phyloP scores from a whole-genome alignment of 225 moss, liverwort and hornwort genomes.

The Physcomitrellopsis africana region DNA sequence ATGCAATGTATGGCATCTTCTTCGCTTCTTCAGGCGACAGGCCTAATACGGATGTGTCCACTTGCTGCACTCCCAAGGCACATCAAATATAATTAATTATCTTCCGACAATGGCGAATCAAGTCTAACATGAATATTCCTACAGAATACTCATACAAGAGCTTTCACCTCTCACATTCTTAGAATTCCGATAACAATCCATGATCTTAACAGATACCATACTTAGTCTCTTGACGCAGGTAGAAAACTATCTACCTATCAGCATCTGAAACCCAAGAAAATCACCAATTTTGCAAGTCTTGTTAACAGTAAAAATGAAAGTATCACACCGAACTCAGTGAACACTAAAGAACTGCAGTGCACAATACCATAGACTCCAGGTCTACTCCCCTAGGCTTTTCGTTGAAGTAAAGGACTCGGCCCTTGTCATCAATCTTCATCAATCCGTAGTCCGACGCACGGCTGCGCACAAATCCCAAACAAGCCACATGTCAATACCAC shows the following conservation, averaged over 20 bases:
- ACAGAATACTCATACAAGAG: not conserved
- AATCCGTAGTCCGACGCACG: slow-evolving; percentile 92
- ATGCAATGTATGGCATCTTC: slow-evolving; percentile 77
- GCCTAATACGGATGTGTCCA: slow-evolving; percentile 77
- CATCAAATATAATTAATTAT: not conserved
- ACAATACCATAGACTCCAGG: slow-evolving; percentile 72
- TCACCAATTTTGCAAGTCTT: not conserved
- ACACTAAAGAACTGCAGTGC: not conserved
- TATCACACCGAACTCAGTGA: not conserved
- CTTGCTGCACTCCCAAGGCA: slow-evolving; percentile 53
- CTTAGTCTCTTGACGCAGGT: not conserved
- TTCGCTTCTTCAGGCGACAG: slow-evolving; percentile 75
- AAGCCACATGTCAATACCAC: slow-evolving; percentile 5
- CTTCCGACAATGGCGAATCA: not conserved
- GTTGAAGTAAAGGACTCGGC: slow-evolving; percentile 79
- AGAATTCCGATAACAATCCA: not conserved
- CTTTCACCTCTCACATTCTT: slow-evolving; percentile 7
- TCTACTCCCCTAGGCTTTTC: slow-evolving; percentile 90
- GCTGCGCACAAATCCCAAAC: slow-evolving; percentile 39
- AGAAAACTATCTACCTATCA: not conserved
- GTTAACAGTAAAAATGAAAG: not conserved
- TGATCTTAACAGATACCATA: not conserved
- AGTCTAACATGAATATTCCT: not conserved
- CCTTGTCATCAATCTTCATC: slow-evolving; percentile 93
- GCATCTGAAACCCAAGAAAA: not conserved